Conservation (phyloP, 768 basidiomycete species). For the Amanita pseudoporphyria region DNA sequence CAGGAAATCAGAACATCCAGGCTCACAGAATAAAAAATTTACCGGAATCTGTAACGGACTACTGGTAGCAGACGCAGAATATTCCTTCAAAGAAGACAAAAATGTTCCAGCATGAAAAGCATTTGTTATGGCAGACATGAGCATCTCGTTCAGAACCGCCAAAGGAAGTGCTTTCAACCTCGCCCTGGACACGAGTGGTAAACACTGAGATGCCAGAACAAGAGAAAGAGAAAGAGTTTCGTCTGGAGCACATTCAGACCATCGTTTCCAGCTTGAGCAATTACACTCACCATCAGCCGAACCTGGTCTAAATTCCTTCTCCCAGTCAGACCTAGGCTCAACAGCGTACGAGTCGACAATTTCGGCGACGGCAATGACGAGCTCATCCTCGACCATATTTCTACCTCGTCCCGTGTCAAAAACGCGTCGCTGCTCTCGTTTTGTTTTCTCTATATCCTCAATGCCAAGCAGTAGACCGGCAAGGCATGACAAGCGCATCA, state of each 20-base stretch:
- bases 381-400: slow-evolving; percentile 48
- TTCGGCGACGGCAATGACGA: slow-evolving; percentile 64
- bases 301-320: slow-evolving; percentile 54
- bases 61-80: slow-evolving; percentile 10
- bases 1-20: no score
- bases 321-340: slow-evolving; percentile 37
- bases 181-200: slow-evolving; percentile 41
- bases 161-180: slow-evolving; percentile 58
- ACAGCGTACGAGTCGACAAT: slow-evolving; percentile 41
- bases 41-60: slow-evolving; percentile 23
- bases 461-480: slow-evolving; percentile 58
- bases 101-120: slow-evolving; percentile 51
- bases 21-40: no score
- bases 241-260: slow-evolving; percentile 15
- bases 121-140: slow-evolving; percentile 39
- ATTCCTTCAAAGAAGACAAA: slow-evolving; percentile 21
- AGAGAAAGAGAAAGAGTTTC: slow-evolving; percentile 41
- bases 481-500: slow-evolving; percentile 51
- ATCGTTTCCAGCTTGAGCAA: neutral
- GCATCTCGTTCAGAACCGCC: slow-evolving; percentile 23
- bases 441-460: slow-evolving; percentile 36
- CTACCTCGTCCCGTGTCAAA: slow-evolving; percentile 23
- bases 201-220: slow-evolving; percentile 50
- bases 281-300: slow-evolving; percentile 10
- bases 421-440: slow-evolving; percentile 15